Conservation (phyloP, 2,329 filamentous ascomycete species). For the Ceratocystiopsis minuta region DNA sequence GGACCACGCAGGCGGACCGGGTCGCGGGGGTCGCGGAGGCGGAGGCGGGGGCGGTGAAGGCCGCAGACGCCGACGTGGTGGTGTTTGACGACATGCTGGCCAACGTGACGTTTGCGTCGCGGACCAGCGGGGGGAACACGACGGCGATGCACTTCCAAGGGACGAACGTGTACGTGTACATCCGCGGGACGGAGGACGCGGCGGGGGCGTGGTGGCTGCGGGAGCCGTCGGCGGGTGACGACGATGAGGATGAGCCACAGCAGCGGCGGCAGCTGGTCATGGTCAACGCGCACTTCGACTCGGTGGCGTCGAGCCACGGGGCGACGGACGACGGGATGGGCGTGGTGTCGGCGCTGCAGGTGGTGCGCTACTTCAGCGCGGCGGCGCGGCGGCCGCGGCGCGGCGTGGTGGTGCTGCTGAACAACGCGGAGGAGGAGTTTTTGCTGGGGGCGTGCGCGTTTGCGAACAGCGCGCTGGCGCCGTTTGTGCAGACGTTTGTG, state of each 20-base stretch:
- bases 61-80: constrained; percentile 20
- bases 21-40: background rate
- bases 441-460: constrained; percentile 77
- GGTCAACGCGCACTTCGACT: constrained; percentile 88
- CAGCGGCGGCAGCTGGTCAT: constrained; percentile 55
- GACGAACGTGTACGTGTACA: constrained; percentile 81
- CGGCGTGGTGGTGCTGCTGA: constrained; percentile 71
- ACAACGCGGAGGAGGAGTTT: constrained; percentile 92
- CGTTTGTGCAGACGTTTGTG: constrained; percentile 70
- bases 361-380: constrained; percentile 71
- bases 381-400: constrained; percentile 53
- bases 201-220: constrained; percentile 54
- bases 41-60: background rate
- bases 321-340: constrained; percentile 90
- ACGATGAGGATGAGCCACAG: constrained; percentile 15
- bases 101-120: constrained; percentile 51
- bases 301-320: constrained; percentile 76
- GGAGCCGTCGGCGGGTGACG: constrained; percentile 1
- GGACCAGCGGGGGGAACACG: constrained; percentile 13
- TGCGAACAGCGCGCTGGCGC: constrained; percentile 62
- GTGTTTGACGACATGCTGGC: constrained; percentile 65
- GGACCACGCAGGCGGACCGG: constrained; percentile 19
- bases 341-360: constrained; percentile 68
- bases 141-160: constrained; percentile 68
- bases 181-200: constrained; percentile 63